Conservation (phyloP, 1,284 basidiomycete species). For the Cystobasidium pallidum region DNA sequence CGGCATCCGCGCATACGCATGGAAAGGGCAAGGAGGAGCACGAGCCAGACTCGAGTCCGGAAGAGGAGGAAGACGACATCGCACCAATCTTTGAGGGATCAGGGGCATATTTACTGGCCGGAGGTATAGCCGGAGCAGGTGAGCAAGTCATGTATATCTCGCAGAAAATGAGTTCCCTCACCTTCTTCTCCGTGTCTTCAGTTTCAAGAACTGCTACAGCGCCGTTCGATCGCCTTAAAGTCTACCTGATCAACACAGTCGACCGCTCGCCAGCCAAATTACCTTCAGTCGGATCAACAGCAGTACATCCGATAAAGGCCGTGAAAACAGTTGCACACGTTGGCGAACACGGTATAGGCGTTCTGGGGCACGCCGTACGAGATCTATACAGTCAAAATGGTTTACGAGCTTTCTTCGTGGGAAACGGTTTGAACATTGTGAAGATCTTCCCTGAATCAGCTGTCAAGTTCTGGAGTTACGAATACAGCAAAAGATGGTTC, state of each 20-base stretch:
- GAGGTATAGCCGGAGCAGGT: constrained; percentile 92
- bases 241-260: constrained; percentile 86
- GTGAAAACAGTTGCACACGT: constrained; percentile 46
- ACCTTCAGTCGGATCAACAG: constrained; percentile 47
- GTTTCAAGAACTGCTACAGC: constrained; percentile 96
- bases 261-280: constrained; percentile 45
- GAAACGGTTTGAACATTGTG: constrained; percentile 67
- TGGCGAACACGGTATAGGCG: constrained; percentile 63
- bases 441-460: constrained; percentile 79
- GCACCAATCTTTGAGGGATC: constrained; percentile 60
- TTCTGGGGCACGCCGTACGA: constrained; percentile 71
- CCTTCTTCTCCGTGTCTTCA: no score
- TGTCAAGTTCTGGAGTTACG: constrained; percentile 97
- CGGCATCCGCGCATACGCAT: constrained; percentile 15
- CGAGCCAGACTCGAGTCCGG: constrained; percentile 55
- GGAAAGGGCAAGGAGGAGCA: not conserved
- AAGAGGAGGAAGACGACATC: constrained; percentile 62
- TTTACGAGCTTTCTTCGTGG: constrained; percentile 86
- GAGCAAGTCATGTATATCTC: no score
- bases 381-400: constrained; percentile 87
- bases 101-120: constrained; percentile 86
- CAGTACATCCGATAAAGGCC: constrained; percentile 44
- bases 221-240: constrained; percentile 94
- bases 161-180: no score
- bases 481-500: constrained; percentile 91